Evolutionary conservation across 129 eudicot genomes (phyloP).

Genomic region (Silybum marianum): DNA sequence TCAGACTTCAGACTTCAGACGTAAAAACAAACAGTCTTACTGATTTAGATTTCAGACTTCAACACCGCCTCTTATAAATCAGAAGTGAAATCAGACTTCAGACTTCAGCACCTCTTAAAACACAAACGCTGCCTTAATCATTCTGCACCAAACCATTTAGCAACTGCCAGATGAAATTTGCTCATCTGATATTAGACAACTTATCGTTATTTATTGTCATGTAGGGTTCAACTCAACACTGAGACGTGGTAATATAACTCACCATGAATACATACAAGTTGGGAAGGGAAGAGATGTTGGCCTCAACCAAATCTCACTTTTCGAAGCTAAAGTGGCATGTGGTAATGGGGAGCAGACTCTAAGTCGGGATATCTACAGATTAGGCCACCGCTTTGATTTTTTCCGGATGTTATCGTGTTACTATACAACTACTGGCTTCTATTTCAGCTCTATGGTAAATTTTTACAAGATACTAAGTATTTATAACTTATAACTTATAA

Average conservation of each 20-base stretch:
- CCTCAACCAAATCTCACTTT: constrained; percentile 95
- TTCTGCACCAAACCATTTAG: no score
- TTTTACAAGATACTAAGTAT: background rate
- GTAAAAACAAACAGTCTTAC: no score
- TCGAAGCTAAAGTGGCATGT: constrained; percentile 99
- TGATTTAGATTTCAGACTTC: no score
- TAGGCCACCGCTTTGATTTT: constrained; percentile 99
- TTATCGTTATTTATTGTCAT: background rate
- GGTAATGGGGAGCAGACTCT: constrained; percentile 99
- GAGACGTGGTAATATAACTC: constrained; percentile 94
- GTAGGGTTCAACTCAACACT: constrained; percentile 94
- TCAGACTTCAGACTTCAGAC: no score
- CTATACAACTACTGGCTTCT: constrained; percentile 93
- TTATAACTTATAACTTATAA: background rate
- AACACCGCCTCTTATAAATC: no score
- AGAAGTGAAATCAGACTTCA: no score
- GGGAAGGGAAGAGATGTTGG: constrained; percentile 99
- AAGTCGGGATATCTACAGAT: constrained; percentile 94
- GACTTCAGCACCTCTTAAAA: no score
- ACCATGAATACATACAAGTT: constrained; percentile 98
- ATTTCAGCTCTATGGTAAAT: constrained; percentile 89
- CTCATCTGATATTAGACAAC: background rate
- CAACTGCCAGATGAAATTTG: background rate
- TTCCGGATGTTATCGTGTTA: constrained; percentile 96
- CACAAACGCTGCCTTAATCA: no score